Conservation (phyloP, 2,329 filamentous ascomycete species). For the Calonectria crousiana region DNA sequence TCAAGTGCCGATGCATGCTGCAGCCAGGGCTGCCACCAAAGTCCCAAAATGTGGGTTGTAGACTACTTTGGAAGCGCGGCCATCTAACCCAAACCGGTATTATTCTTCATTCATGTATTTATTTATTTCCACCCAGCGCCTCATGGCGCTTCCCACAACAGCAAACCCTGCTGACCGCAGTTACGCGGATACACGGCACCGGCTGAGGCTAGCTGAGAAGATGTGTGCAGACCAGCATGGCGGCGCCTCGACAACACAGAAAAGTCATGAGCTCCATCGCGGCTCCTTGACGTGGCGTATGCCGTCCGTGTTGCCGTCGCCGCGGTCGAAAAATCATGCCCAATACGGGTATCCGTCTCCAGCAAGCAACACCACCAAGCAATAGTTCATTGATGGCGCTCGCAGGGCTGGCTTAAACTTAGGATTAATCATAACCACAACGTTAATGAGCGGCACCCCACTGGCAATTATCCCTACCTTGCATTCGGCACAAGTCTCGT, state of each 20-base stretch:
- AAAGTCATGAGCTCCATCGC: not conserved
- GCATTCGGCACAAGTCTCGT: slow-evolving; percentile 22
- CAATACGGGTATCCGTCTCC: not conserved
- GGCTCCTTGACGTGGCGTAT: not conserved
- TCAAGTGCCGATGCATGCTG: slow-evolving; percentile 2
- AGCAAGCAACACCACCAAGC: not conserved
- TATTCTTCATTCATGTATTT: slow-evolving; percentile 18
- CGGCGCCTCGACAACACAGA: not conserved
- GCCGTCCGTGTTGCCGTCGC: not conserved
- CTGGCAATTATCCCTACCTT: not conserved
- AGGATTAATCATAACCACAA: not conserved
- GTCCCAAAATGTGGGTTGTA: slow-evolving; percentile 17
- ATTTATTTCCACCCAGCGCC: not conserved
- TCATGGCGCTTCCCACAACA: slow-evolving; percentile 10
- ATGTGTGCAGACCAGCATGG: not conserved
- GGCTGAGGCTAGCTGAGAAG: not conserved
- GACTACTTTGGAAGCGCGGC: not conserved
- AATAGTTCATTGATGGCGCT: not conserved
- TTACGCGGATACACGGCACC: slow-evolving; percentile 3
- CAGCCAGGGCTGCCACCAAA: slow-evolving; percentile 21
- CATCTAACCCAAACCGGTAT: slow-evolving; percentile 19
- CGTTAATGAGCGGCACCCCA: not conserved
- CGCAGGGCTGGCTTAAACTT: slow-evolving; percentile 23
- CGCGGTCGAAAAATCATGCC: not conserved
- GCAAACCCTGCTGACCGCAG: not conserved